phyloP scores from a whole-genome alignment of 495 filamentous ascomycete genomes.

The Choiromyces venosus region DNA sequence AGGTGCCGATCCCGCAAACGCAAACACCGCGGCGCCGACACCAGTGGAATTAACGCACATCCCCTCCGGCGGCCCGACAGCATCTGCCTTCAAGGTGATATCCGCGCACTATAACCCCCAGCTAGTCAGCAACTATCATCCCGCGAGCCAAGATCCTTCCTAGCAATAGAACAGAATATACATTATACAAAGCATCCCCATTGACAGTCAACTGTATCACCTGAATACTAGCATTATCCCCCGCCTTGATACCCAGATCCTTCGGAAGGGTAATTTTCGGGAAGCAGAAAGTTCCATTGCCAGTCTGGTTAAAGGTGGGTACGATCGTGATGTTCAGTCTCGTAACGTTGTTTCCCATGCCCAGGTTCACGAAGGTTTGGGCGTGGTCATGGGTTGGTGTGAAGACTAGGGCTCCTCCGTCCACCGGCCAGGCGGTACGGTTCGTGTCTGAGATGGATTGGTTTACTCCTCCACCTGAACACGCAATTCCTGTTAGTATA shows the following conservation, averaged over 20 bases:
- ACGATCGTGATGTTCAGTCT: constrained; percentile 59
- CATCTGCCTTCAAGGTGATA: constrained; percentile 52
- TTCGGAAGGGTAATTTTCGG: constrained; percentile 48
- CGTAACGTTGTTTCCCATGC: constrained; percentile 53
- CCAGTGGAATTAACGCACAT: constrained; percentile 51
- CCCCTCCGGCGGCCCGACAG: constrained; percentile 31
- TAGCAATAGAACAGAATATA: constrained; percentile 42
- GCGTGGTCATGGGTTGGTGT: constrained; percentile 53
- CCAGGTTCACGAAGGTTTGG: constrained; percentile 59
- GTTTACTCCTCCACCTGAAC: constrained; percentile 53
- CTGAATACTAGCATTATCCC: constrained; percentile 52
- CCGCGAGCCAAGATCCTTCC: not conserved
- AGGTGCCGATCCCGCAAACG: constrained; percentile 11
- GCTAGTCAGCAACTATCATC: constrained; percentile 19
- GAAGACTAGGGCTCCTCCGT: constrained; percentile 53
- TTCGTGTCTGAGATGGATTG: constrained; percentile 47
- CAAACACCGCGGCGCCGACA: constrained; percentile 28
- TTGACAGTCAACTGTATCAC: constrained; percentile 51
- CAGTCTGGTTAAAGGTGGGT: constrained; percentile 55
- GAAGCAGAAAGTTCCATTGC: constrained; percentile 58
- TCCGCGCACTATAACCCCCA: constrained; percentile 55
- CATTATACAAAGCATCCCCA: constrained; percentile 57
- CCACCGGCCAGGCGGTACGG: constrained; percentile 58
- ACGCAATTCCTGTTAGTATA: not conserved
- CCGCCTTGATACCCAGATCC: constrained; percentile 48